Evolutionary conservation across 2,329 filamentous ascomycete species (phyloP), one percentile per base, ranked within the genome.

Genomic region (Didymosphaeria variabile): DNA sequence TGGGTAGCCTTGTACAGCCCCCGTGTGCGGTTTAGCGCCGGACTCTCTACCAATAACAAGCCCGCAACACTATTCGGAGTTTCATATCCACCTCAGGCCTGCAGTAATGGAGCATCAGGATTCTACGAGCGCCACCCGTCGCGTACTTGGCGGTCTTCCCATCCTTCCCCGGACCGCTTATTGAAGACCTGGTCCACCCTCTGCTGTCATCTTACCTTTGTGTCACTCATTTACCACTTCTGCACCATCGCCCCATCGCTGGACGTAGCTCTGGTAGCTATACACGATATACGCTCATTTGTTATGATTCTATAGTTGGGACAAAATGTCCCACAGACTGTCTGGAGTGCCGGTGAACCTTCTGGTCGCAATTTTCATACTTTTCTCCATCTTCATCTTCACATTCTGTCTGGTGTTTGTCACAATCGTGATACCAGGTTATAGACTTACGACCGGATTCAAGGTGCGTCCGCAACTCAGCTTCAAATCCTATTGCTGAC

Each of bases 391-490:
- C 42, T 9, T 47, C 19, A 32, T 55, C 29, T 55, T 55, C 31
- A 55, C 53, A 17, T 55, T 47, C 12, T 29, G 31, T 2, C 53
- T 55, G 9, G 53, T 55, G 10, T 55, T 55, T 40, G 42, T 38
- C n/a, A 55, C 40, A 21, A 55, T 55, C 13, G 42, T 46, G 26
- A 19, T 55, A 17, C 52, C 52, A 12, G 58, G 52, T 17, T 50
- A 51, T 12, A 38, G 52, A 29, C 58, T 60, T 12, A 60, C 58
- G n/a, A 60, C 52, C 12, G 21, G 36, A 7, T 60, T 60, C 46
- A 60, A n/a, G 42, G 53, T 55, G 19, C 12, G 42, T 38, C 34
- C 7, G 8, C 40, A 13, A 10, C 29, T 17, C 5, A 23, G 15
- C 19, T 46, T 17, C 13, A 8, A 17, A 23, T 2, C 21, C 6